These are phyloP conservation scores for Cryptosporidium canis DNA, from an alignment of 169 alveolate genomes.

Conservation along the genomic window DNA sequence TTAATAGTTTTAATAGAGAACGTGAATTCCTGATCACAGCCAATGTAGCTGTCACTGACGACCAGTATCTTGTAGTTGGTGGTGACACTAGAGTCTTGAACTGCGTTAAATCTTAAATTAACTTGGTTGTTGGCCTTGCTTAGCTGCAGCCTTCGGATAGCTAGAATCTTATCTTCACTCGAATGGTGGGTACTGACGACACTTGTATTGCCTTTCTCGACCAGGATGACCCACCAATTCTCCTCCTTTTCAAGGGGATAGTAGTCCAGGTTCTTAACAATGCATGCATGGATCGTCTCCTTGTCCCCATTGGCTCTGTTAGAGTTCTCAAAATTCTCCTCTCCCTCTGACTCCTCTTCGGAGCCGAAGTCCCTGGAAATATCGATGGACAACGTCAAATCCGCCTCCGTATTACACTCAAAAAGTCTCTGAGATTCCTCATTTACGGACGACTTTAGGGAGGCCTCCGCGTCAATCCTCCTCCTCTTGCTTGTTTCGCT, in stretches of 20 bases:
- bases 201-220: slow-evolving; percentile 86
- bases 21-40: slow-evolving; percentile 84
- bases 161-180: slow-evolving; percentile 73
- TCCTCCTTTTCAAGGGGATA: slow-evolving; percentile 97
- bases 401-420: slow-evolving; percentile 72
- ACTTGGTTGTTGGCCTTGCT: slow-evolving; percentile 76
- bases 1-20: neutral
- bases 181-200: slow-evolving; percentile 85
- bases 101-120: slow-evolving; percentile 85
- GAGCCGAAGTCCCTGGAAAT: slow-evolving; percentile 74
- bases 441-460: neutral
- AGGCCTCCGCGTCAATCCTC: slow-evolving; percentile 70
- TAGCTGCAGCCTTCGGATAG: slow-evolving; percentile 72
- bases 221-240: slow-evolving; percentile 98
- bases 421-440: slow-evolving; percentile 74
- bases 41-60: slow-evolving; percentile 85
- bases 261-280: slow-evolving; percentile 78
- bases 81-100: slow-evolving; percentile 80
- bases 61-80: slow-evolving; percentile 51
- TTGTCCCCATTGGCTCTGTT: slow-evolving; percentile 72
- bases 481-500: slow-evolving; percentile 59
- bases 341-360: slow-evolving; percentile 55
- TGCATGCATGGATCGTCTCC: slow-evolving; percentile 63
- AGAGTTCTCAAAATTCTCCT: neutral
- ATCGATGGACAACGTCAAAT: slow-evolving; percentile 71